A percentile compares a stretch with the other conserved stretches of the same genome.
Evolutionary conservation across 139 green algal species (phyloP).

Genomic region (Tetratostichococcus sp.): DNA sequence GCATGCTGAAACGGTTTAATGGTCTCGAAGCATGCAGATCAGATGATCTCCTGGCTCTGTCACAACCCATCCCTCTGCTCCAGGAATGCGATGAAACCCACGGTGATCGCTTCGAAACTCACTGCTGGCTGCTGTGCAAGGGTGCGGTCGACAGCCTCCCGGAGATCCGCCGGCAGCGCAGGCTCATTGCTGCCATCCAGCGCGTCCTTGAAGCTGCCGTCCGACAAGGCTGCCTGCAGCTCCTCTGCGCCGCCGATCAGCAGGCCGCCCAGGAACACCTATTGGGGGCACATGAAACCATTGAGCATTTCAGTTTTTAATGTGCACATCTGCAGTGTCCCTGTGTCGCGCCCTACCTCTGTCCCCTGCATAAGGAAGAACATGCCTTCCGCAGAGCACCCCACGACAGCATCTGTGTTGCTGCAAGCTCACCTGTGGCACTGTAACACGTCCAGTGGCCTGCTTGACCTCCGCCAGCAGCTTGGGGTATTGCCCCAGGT

Average conservation of each 20-base stretch:
- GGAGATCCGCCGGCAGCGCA: slow-evolving; percentile 5
- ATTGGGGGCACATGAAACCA: background rate
- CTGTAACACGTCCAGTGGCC: slow-evolving; percentile 58
- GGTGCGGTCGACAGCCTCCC: slow-evolving; percentile 9
- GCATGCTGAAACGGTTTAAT: too few species aligned
- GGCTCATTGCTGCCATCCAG: slow-evolving; percentile 20
- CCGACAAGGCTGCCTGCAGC: slow-evolving; percentile 19
- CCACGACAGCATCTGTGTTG: too few species aligned
- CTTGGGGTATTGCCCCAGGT: slow-evolving; percentile 37
- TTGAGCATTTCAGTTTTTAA: too few species aligned
- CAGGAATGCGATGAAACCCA: background rate
- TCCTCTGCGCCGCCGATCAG: slow-evolving; percentile 75
- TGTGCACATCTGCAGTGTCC: too few species aligned
- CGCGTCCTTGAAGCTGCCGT: slow-evolving; percentile 31
- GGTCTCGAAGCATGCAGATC: too few species aligned
- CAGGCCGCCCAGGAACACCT: slow-evolving; percentile 72
- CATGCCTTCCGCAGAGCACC: too few species aligned
- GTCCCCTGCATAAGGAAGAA: too few species aligned
- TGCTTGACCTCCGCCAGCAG: slow-evolving; percentile 49
- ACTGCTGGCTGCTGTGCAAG: background rate
- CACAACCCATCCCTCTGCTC: too few species aligned
- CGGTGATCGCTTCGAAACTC: background rate
- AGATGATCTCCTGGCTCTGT: too few species aligned
- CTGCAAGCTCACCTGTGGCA: slow-evolving; percentile 65
- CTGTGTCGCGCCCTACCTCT: too few species aligned